phyloP scores from a whole-genome alignment of 2,329 filamentous ascomycete species.

The Elsinoe batatas region DNA sequence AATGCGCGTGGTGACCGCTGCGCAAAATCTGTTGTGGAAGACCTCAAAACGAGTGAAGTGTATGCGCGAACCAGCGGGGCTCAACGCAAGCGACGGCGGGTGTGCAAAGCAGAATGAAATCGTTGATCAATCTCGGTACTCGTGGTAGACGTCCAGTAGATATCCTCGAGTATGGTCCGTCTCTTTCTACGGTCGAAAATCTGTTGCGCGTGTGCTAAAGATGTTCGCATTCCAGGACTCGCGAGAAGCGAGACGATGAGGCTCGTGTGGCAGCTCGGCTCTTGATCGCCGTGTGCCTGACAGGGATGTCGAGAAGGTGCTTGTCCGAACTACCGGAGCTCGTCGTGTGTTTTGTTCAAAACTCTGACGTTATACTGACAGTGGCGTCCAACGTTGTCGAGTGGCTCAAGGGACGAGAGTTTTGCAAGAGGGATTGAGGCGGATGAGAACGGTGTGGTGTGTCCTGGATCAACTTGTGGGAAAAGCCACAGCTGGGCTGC shows the following conservation, averaged over 20 bases:
- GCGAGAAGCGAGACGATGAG: constrained; percentile 1
- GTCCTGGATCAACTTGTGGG: constrained; percentile 1
- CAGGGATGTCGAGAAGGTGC: neutral
- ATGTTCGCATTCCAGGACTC: neutral
- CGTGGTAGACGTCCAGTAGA: neutral
- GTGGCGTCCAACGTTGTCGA: constrained; percentile 8
- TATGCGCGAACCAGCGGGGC: constrained; percentile 7
- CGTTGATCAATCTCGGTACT: neutral
- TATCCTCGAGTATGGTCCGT: neutral
- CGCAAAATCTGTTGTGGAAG: neutral
- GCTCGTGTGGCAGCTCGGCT: constrained; percentile 10
- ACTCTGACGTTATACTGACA: neutral
- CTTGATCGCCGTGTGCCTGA: constrained; percentile 9
- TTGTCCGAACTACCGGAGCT: neutral
- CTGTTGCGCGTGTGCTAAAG: neutral
- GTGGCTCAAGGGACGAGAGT: constrained; percentile 6
- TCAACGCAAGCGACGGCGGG: neutral
- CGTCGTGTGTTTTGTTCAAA: neutral
- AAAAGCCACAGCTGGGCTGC: constrained; percentile 11
- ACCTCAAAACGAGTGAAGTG: neutral
- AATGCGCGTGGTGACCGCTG: neutral
- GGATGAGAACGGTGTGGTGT: constrained; percentile 6
- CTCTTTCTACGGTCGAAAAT: neutral
- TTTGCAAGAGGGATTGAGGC: constrained; percentile 5
- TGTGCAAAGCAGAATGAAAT: neutral